A percentile compares a stretch with the other conserved stretches of the same genome.
These are phyloP conservation scores for Martensiomyces pterosporus DNA, from an alignment of 192 early-diverging fungal species.

Conservation along the genomic window DNA sequence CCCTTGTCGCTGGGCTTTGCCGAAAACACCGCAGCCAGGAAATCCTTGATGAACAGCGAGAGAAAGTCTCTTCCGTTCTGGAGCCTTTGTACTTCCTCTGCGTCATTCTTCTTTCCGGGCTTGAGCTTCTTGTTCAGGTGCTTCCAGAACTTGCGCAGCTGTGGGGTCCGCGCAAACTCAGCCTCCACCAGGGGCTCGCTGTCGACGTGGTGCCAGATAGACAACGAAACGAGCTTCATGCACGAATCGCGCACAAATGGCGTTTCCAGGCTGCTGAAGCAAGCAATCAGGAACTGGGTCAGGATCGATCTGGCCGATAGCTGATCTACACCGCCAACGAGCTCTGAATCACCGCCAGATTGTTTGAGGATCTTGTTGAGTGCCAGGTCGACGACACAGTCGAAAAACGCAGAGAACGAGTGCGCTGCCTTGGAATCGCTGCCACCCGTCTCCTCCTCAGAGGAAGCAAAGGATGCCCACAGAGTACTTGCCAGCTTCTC, in stretches of 20 bases:
- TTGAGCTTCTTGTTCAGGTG: conserved; percentile 53
- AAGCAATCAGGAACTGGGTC: conserved; percentile 72
- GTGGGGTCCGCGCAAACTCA: conserved; percentile 58
- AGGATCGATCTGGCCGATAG: conserved; percentile 48
- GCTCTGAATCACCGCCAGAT: neutral
- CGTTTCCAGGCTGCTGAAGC: conserved; percentile 85
- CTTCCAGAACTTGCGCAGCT: conserved; percentile 67
- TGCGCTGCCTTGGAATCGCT: too few relatives aligned
- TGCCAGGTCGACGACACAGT: conserved; percentile 11
- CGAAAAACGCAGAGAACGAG: conserved; percentile 29
- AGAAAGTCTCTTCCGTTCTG: conserved; percentile 63
- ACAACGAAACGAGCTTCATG: conserved; percentile 68
- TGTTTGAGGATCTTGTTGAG: conserved; percentile 4
- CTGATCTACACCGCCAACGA: conserved; percentile 20
- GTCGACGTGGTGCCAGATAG: conserved; percentile 70
- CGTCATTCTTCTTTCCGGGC: neutral
- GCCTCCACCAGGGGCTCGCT: conserved; percentile 49
- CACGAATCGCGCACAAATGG: conserved; percentile 68
- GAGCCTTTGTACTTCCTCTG: conserved; percentile 49
- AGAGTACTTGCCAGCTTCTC: conserved; percentile 51
- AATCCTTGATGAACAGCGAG: conserved; percentile 59
- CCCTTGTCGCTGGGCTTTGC: neutral
- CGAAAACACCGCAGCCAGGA: conserved; percentile 39
- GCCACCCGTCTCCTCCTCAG: too few relatives aligned
- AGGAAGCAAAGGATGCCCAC: conserved; percentile 12